Evolutionary conservation across 225 moss, liverwort and hornwort species (phyloP).

Genomic region (Physcomitrium patens): DNA sequence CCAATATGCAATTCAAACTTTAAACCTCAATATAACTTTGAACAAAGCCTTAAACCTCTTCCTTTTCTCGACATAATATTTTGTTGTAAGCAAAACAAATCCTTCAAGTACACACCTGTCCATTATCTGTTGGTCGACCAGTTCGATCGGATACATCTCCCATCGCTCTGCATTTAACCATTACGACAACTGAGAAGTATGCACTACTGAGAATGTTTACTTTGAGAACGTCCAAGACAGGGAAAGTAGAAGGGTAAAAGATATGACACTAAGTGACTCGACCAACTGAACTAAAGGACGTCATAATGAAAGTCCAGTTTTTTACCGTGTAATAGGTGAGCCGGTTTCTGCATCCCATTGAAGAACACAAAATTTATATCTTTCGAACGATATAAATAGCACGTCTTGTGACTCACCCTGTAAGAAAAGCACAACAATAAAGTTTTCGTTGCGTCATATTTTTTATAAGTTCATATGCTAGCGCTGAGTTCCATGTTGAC

Average conservation of each 20-base stretch:
- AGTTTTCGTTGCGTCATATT: neutral
- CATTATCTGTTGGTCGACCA: conserved; percentile 98
- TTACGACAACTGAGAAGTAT: conserved; percentile 30
- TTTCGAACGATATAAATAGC: conserved; percentile 94
- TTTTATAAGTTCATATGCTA: neutral
- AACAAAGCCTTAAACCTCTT: conserved; percentile 2
- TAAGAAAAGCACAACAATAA: conserved; percentile 34
- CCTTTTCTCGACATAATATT: neutral
- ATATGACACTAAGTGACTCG: neutral
- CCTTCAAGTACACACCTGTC: conserved; percentile 67
- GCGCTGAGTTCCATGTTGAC: neutral
- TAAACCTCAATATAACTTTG: conserved; percentile 8
- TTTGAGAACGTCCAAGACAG: neutral
- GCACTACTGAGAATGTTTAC: conserved; percentile 6
- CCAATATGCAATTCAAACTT: neutral
- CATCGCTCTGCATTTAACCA: conserved; percentile 82
- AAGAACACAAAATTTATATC: conserved; percentile 98
- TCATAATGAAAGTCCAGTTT: neutral
- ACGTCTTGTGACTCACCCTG: conserved; percentile 98
- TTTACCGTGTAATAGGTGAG: conserved; percentile 81
- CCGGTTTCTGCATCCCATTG: conserved; percentile 94
- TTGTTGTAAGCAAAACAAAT: conserved; percentile 7
- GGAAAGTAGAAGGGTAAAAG: neutral
- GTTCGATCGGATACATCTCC: conserved; percentile 98
- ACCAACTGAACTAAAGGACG: neutral